These are phyloP conservation scores for Cynanchum wilfordii DNA, from an alignment of 257 asterid species.

Conservation along the genomic window DNA sequence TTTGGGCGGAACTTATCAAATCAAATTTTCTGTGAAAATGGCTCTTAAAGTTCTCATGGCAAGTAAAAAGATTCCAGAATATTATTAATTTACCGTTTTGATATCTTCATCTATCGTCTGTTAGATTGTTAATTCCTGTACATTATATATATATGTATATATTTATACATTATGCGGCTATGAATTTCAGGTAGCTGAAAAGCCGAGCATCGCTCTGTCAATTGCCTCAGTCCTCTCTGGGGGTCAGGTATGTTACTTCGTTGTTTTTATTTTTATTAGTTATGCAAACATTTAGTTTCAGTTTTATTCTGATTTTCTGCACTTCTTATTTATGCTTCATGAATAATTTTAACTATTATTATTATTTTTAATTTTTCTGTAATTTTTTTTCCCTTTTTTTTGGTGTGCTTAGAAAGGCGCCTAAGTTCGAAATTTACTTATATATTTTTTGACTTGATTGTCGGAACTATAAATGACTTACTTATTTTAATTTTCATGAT, in stretches of 20 bases:
- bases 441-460: background rate
- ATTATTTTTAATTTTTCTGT: background rate
- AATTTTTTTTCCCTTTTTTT: background rate
- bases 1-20: background rate
- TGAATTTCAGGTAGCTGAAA: constrained; percentile 72
- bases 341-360: background rate
- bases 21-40: constrained; percentile 23
- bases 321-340: background rate
- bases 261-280: background rate
- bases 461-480: background rate
- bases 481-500: background rate
- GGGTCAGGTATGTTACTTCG: constrained; percentile 51
- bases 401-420: no score
- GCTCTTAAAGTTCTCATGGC: constrained; percentile 55
- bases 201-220: constrained; percentile 89
- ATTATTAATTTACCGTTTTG: background rate
- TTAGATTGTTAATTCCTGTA: background rate
- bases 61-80: background rate
- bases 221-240: constrained; percentile 73
- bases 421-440: background rate
- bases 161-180: background rate
- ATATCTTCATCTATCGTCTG: background rate
- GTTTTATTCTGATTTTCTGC: background rate
- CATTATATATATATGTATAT: background rate
- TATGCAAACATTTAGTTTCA: background rate